A percentile compares a stretch with the other conserved stretches of the same genome.
These are phyloP conservation scores for Solanum virginianum DNA, from an alignment of 257 asterid species.

Conservation along the genomic window DNA sequence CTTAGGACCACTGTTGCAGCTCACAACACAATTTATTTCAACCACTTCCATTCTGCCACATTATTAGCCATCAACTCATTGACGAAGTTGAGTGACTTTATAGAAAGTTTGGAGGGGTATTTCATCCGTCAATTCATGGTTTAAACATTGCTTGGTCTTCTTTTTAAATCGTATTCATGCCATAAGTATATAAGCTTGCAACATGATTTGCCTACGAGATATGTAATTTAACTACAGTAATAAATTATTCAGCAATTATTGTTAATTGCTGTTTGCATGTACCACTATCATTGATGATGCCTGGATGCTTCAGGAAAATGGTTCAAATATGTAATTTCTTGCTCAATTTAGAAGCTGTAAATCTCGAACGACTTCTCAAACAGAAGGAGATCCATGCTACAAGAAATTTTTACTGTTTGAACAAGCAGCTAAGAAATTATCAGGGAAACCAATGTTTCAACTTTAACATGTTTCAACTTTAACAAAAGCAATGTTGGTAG, in stretches of 20 bases:
- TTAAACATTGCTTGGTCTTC: background rate
- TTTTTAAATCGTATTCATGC: background rate
- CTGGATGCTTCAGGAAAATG: background rate
- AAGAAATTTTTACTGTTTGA: background rate
- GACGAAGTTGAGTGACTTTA: too few relatives aligned
- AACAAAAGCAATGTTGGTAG: background rate
- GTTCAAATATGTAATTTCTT: background rate
- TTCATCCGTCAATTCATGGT: background rate
- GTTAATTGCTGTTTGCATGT: background rate
- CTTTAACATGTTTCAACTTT: background rate
- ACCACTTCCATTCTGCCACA: too few relatives aligned
- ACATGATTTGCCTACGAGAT: too few relatives aligned
- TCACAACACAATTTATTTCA: too few relatives aligned
- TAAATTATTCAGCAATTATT: too few relatives aligned
- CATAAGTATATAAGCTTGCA: background rate
- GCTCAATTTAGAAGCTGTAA: background rate
- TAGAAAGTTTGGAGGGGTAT: too few relatives aligned
- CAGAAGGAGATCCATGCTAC: background rate
- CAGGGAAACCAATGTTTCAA: background rate
- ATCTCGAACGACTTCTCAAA: background rate
- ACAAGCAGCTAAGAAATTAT: background rate
- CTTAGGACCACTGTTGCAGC: too few relatives aligned
- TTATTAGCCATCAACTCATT: too few relatives aligned
- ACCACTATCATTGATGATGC: background rate
- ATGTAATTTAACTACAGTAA: too few relatives aligned